phyloP scores from a whole-genome alignment of 192 early-diverging fungal genomes.

The Entophlyctis luteolus region DNA sequence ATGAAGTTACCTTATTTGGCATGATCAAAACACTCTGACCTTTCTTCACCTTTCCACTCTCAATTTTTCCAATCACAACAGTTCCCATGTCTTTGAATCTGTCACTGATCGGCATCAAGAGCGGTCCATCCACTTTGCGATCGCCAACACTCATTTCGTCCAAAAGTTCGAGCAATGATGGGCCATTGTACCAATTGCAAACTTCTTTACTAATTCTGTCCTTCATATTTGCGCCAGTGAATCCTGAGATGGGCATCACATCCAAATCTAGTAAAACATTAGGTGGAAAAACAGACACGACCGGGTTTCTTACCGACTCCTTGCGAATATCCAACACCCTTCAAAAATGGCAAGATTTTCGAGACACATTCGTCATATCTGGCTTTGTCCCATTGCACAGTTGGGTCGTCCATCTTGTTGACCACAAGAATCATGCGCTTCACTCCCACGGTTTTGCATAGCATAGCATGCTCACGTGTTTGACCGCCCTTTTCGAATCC shows the following conservation, averaged over 20 bases:
- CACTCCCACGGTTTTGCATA: constrained; percentile 96
- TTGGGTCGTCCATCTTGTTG: constrained; percentile 99
- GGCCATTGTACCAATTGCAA: constrained; percentile 58
- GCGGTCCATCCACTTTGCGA: constrained; percentile 80
- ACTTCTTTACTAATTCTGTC: constrained; percentile 58
- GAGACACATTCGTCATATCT: constrained; percentile 86
- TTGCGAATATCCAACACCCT: constrained; percentile 81
- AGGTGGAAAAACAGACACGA: neutral
- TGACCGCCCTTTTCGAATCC: constrained; percentile 99
- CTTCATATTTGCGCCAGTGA: constrained; percentile 94
- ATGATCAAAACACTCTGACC: constrained; percentile 83
- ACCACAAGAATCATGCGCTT: constrained; percentile 86
- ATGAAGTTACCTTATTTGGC: constrained; percentile 75
- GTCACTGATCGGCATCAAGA: constrained; percentile 92
- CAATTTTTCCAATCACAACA: constrained; percentile 91
- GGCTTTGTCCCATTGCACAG: constrained; percentile 88
- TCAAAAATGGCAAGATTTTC: constrained; percentile 89
- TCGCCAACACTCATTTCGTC: constrained; percentile 79
- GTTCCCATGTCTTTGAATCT: constrained; percentile 99
- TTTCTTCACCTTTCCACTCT: constrained; percentile 86
- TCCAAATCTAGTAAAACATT: constrained; percentile 74
- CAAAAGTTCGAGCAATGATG: constrained; percentile 81
- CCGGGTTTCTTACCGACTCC: constrained; percentile 66
- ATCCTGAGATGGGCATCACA: constrained; percentile 93
- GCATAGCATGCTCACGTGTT: constrained; percentile 94